Evolutionary conservation across 179 eudicot genomes (phyloP), one percentile per base, ranked within the genome.

Genomic region (Corrigiola litoralis): DNA sequence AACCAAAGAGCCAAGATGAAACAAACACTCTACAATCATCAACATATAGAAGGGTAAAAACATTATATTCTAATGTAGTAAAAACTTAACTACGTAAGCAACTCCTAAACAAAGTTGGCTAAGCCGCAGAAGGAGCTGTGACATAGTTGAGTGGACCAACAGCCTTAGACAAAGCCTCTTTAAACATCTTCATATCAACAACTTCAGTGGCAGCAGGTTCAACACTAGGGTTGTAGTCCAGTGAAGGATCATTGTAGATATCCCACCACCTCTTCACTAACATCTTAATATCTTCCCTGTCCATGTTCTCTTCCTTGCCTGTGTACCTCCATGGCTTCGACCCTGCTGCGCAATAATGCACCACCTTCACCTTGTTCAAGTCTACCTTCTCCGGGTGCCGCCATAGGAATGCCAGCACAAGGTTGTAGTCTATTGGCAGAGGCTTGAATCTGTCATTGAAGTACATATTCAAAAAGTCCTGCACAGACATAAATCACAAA

Each of bases 321-420:
- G 87, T 87, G 74, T 80, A 87, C 70, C 90, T 68, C 94, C 94
- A 89, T 4, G 96, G 94, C 72, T 89, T 87, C 0, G 90, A 83
- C 6, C 94, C 94, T 13, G 87, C 85, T 0, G 89, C 91, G 41
- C 94, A 89, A 52, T 85, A 89, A 68, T 89, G 96, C 12, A 89
- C 96, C 56, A 83, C 91, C 74, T 83, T 89, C 20, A 85, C 82
- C 41, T 76, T 76, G 20, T 75, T 75, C 41, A 87, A 69, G 68
- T 87, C 85, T 8, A 89, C 90, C 57, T 84, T 89, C 48, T 87
- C 87, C 5, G 91, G 94, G 62, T 87, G 96, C 18, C 87, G 66
- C 96, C 96, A 89, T 21, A 89, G 58, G 81, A 89, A 83, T 10
- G 94, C 87, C 18, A 89, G 40, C 29, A 89, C 86, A 0, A 89